A percentile compares a stretch with the other conserved stretches of the same genome.
These are phyloP conservation scores for Uronychia binucleata DNA, from an alignment of 73 alveolate genomes.

Conservation along the genomic window DNA sequence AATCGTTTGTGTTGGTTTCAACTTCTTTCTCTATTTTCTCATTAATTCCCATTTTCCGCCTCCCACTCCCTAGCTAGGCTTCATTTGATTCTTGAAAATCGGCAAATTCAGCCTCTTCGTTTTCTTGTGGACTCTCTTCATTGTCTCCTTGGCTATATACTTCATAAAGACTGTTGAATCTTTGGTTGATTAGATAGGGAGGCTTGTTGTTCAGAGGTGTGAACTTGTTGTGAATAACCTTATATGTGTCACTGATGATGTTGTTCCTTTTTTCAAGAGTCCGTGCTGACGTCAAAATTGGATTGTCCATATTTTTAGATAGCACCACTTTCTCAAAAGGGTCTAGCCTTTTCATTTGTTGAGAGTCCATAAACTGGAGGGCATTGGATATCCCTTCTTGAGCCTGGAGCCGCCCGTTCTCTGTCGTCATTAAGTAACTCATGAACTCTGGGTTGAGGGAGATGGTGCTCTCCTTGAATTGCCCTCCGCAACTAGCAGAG, in stretches of 20 bases:
- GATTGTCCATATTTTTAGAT: constrained; percentile 47
- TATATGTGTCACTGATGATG: constrained; percentile 34
- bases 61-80: too few relatives aligned
- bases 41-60: too few relatives aligned
- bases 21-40: too few relatives aligned
- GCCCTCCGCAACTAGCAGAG: neutral
- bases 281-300: constrained; percentile 35
- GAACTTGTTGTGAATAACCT: constrained; percentile 2
- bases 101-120: too few relatives aligned
- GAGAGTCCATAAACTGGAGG: neutral
- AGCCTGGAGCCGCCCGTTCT: neutral
- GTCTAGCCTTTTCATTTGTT: constrained; percentile 5
- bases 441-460: constrained; percentile 45
- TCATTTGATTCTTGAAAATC: too few relatives aligned
- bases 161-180: neutral
- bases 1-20: too few relatives aligned
- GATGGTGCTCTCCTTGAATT: constrained; percentile 32
- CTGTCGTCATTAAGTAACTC: constrained; percentile 20
- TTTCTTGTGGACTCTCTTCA: neutral
- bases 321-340: constrained; percentile 47
- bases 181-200: too few relatives aligned
- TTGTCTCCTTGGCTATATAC: neutral
- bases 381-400: neutral
- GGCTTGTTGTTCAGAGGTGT: neutral
- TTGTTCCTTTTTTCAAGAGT: constrained; percentile 32